Evolutionary conservation across 768 basidiomycete species (phyloP).

Genomic region (Leucocoprinus birnbaumii): DNA sequence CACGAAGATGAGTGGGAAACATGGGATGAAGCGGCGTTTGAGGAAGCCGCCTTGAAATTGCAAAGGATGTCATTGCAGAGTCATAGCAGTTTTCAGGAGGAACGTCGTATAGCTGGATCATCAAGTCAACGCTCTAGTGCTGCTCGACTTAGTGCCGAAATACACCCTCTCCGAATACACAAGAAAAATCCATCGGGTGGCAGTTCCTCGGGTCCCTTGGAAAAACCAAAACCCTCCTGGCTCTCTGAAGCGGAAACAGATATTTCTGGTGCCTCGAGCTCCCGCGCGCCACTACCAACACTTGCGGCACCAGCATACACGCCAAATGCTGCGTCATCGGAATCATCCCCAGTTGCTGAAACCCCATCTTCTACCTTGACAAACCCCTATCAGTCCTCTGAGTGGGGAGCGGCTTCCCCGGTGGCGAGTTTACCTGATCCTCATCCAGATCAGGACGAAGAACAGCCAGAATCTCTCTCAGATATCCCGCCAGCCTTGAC

Average conservation of each 20-base stretch:
- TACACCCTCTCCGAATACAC: constrained; percentile 22
- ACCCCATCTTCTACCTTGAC: not conserved
- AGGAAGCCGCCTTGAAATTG: constrained; percentile 11
- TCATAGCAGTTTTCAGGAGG: not conserved
- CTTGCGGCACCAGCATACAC: not conserved
- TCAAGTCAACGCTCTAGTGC: not conserved
- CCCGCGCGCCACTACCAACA: not conserved
- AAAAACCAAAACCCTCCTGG: constrained; percentile 13
- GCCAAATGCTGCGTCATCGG: not conserved
- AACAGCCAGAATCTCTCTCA: not conserved
- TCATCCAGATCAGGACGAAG: not conserved
- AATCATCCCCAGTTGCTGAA: not conserved
- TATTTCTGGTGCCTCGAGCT: not conserved
- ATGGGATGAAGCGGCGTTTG: constrained; percentile 37
- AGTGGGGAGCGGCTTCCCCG: constrained; percentile 3
- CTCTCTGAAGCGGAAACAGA: constrained; percentile 3
- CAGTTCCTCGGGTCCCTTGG: constrained; percentile 1
- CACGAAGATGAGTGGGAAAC: constrained; percentile 43
- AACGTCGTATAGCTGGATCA: not conserved
- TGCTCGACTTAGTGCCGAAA: not conserved
- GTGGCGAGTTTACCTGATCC: not conserved
- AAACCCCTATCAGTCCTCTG: not conserved
- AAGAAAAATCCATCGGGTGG: constrained; percentile 19
- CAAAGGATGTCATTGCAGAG: not conserved
- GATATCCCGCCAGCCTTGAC: not conserved